phyloP scores from a whole-genome alignment of 352 stramenopile species.

The Hyaloperonospora brassicae region DNA sequence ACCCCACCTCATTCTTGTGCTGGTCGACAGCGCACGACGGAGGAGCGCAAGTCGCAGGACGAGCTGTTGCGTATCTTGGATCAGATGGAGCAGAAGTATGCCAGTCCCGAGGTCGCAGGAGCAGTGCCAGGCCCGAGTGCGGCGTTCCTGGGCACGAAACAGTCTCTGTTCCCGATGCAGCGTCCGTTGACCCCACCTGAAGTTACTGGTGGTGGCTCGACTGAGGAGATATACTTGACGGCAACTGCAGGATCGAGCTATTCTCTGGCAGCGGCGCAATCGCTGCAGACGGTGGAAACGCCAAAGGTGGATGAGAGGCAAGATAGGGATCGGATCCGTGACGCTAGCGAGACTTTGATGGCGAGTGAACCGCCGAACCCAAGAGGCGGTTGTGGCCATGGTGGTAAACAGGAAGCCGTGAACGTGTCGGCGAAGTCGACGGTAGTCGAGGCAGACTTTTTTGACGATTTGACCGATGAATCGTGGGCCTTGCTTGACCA shows the following conservation, averaged over 20 bases:
- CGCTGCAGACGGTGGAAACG: slow-evolving; percentile 11
- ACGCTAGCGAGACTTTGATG: not conserved
- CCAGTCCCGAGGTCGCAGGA: slow-evolving; percentile 21
- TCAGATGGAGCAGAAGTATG: slow-evolving; percentile 55
- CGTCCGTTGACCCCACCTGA: not conserved
- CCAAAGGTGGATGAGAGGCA: slow-evolving; percentile 12
- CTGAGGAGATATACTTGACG: slow-evolving; percentile 9
- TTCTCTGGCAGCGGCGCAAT: slow-evolving; percentile 20
- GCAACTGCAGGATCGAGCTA: slow-evolving; percentile 8
- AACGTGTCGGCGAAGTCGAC: slow-evolving; percentile 6
- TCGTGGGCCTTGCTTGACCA: slow-evolving; percentile 71
- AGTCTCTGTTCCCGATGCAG: not conserved
- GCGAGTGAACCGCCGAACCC: slow-evolving; percentile 4
- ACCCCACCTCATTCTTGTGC: slow-evolving; percentile 1
- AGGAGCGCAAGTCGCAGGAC: slow-evolving; percentile 43
- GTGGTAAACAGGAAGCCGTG: not conserved
- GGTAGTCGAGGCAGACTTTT: slow-evolving; percentile 34
- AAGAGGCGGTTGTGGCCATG: too few relatives aligned
- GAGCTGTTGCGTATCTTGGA: slow-evolving; percentile 53
- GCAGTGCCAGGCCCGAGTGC: not conserved
- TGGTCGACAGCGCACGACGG: slow-evolving; percentile 10
- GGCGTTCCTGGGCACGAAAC: not conserved
- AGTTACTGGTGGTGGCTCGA: not conserved
- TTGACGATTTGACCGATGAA: slow-evolving; percentile 66
- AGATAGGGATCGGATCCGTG: slow-evolving; percentile 6